phyloP scores from a whole-genome alignment of 805 yeast species.

The Metschnikowia kofuensis region DNA sequence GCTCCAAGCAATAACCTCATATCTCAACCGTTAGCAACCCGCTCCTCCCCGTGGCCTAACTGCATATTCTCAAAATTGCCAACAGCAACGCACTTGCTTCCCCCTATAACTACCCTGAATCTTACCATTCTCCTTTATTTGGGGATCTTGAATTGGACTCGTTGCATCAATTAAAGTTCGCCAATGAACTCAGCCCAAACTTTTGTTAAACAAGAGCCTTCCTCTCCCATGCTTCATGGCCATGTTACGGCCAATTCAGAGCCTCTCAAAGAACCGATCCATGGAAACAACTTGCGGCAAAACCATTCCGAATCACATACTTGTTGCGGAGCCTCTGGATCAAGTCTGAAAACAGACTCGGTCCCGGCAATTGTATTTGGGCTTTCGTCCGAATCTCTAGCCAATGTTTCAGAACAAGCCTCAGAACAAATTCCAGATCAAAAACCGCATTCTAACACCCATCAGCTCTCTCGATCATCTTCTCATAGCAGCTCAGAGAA shows the following conservation, averaged over 20 bases:
- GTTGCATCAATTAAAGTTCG: not conserved
- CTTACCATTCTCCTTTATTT: not conserved
- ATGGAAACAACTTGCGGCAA: not conserved
- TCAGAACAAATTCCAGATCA: not conserved
- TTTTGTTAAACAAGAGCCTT: slow-evolving; percentile 7
- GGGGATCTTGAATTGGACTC: not conserved
- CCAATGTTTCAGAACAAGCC: not conserved
- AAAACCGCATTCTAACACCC: too few species aligned
- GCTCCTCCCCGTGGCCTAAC: slow-evolving; percentile 4
- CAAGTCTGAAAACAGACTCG: not conserved
- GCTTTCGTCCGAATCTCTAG: not conserved
- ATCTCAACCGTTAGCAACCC: slow-evolving; percentile 4
- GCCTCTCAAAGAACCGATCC: not conserved
- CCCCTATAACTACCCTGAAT: not conserved
- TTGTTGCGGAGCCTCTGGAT: not conserved
- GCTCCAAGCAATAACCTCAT: not conserved
- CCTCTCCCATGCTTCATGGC: slow-evolving; percentile 1
- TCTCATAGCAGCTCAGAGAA: not conserved
- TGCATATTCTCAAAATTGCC: not conserved
- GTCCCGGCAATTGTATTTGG: not conserved
- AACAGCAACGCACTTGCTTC: slow-evolving; percentile 1
- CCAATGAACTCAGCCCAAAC: slow-evolving; percentile 3
- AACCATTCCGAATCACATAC: not conserved
- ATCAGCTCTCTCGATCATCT: too few species aligned
- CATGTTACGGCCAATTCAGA: not conserved